phyloP scores from a whole-genome alignment of 1,284 basidiomycete genomes.

The Ceratobasidium papillatum region DNA sequence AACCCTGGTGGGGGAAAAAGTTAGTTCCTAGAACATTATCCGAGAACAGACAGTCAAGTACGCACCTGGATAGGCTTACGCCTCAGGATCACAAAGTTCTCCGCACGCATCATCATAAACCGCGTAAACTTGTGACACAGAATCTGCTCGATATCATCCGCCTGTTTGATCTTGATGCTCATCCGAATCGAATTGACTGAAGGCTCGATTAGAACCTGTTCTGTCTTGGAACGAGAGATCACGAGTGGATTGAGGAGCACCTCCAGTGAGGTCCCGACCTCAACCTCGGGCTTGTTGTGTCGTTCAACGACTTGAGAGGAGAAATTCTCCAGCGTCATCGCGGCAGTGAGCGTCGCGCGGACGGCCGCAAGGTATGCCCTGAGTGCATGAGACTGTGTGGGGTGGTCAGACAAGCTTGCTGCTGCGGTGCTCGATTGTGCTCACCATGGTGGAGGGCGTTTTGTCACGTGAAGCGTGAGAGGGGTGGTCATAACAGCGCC shows the following conservation, averaged over 20 bases:
- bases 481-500: neutral
- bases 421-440: neutral
- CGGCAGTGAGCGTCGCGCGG: slow-evolving; percentile 94
- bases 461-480: slow-evolving; percentile 24
- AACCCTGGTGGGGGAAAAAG: slow-evolving; percentile 68
- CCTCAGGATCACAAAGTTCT: slow-evolving; percentile 95
- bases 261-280: slow-evolving; percentile 89
- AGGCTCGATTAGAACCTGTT: slow-evolving; percentile 95
- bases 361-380: slow-evolving; percentile 97
- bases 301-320: slow-evolving; percentile 96
- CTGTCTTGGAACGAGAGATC: slow-evolving; percentile 96
- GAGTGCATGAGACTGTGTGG: slow-evolving; percentile 66
- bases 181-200: slow-evolving; percentile 96
- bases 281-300: slow-evolving; percentile 96
- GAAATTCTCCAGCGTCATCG: slow-evolving; percentile 97
- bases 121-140: slow-evolving; percentile 99
- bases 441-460: slow-evolving; percentile 40
- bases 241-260: slow-evolving; percentile 91
- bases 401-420: neutral
- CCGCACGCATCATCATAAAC: slow-evolving; percentile 98
- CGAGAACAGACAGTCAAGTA: slow-evolving; percentile 43
- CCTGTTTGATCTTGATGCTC: slow-evolving; percentile 98
- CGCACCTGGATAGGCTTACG: slow-evolving; percentile 89
- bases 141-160: slow-evolving; percentile 98
- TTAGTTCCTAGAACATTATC: neutral